Percentiles rank a stretch among this genome's conserved stretches.
Conservation (phyloP, 768 basidiomycete species). For the Xerocomellus chrysenteron region DNA sequence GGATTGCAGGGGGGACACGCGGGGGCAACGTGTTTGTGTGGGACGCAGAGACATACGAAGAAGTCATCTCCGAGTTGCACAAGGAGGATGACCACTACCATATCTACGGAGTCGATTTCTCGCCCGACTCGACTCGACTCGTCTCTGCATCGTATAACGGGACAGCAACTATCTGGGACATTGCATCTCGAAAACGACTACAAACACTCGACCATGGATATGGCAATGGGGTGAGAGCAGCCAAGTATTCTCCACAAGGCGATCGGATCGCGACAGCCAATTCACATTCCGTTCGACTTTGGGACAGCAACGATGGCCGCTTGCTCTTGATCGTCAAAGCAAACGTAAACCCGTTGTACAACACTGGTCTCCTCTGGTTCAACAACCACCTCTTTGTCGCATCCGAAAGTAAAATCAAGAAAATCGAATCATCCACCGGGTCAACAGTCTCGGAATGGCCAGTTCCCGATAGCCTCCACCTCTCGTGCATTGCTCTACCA, state of each 20-base stretch:
- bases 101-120: neutral
- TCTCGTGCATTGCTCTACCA: neutral
- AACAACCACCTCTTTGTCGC: neutral
- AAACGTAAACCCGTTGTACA: neutral
- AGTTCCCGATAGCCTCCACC: fast-evolving
- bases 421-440: neutral
- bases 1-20: too few relatives aligned
- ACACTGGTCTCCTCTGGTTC: conserved; percentile 3
- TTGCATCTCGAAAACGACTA: neutral
- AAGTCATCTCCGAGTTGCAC: neutral
- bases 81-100: neutral
- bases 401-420: neutral
- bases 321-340: neutral
- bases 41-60: neutral
- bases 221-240: neutral
- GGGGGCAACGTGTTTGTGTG: too few relatives aligned
- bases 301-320: neutral
- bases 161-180: neutral
- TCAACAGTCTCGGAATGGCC: neutral
- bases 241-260: neutral
- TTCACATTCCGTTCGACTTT: neutral
- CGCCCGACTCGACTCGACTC: neutral
- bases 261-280: conserved; percentile 2
- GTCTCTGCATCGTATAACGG: neutral
- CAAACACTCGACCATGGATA: neutral